phyloP scores from a whole-genome alignment of 768 basidiomycete genomes.

The Clathrus columnatus region DNA sequence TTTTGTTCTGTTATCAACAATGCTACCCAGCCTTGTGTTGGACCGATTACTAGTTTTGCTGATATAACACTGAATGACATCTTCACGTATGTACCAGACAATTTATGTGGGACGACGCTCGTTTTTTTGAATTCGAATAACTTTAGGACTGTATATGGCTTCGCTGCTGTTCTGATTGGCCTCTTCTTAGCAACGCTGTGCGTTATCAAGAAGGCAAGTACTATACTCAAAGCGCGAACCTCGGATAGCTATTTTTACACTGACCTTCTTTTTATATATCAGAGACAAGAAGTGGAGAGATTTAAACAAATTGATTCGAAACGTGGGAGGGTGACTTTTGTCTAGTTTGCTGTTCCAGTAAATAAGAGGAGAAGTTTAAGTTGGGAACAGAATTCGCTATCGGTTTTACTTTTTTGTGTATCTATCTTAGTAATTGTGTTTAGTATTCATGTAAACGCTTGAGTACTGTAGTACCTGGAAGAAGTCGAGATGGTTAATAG shows the following conservation, averaged over 20 bases:
- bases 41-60: slow-evolving; percentile 55
- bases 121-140: slow-evolving; percentile 6
- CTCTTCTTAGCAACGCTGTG: slow-evolving; percentile 77
- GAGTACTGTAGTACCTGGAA: too few species aligned
- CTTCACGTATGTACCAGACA: slow-evolving; percentile 60
- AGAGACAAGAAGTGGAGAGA: slow-evolving; percentile 74
- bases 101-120: not conserved
- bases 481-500: not conserved
- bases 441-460: too few species aligned
- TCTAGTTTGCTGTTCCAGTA: slow-evolving; percentile 30
- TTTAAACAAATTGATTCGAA: slow-evolving; percentile 88
- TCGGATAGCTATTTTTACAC: too few species aligned
- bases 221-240: not conserved
- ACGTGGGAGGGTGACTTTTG: slow-evolving; percentile 79
- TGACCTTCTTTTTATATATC: slow-evolving; percentile 9
- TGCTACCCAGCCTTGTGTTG: slow-evolving; percentile 45
- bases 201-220: slow-evolving; percentile 67
- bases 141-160: slow-evolving; percentile 58
- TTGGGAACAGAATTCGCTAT: not conserved
- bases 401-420: too few species aligned
- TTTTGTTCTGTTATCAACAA: slow-evolving; percentile 31
- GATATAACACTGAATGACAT: slow-evolving; percentile 70
- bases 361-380: not conserved
- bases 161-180: slow-evolving; percentile 67
- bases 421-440: too few species aligned